These are phyloP conservation scores for Trichoderma harzianum DNA, from an alignment of 2,329 filamentous ascomycete species.

Conservation along the genomic window DNA sequence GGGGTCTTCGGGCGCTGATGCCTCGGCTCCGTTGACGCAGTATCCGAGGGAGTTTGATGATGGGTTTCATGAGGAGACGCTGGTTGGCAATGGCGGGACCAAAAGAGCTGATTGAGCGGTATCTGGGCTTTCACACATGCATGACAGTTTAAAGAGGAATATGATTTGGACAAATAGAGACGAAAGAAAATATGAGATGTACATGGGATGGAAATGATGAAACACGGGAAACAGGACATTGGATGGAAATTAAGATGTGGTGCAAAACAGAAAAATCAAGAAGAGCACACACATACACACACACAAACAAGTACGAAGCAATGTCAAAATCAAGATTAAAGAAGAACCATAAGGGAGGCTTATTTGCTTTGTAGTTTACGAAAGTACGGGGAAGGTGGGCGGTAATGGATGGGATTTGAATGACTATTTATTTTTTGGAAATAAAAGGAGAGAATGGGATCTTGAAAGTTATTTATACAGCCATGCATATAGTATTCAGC, in stretches of 20 bases:
- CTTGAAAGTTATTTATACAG: not conserved
- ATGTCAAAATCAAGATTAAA: not conserved
- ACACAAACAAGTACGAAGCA: not conserved
- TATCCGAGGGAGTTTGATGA: conserved; percentile 14
- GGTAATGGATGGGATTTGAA: not conserved
- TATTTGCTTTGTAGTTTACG: not conserved
- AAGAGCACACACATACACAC: not conserved
- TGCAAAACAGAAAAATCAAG: not conserved
- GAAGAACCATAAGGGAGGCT: not conserved
- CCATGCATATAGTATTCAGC: not conserved
- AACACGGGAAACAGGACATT: not conserved
- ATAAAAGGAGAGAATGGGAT: not conserved
- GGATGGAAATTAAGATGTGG: not conserved
- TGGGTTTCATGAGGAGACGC: conserved; percentile 13
- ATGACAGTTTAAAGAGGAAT: not conserved
- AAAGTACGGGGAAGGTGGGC: too few species aligned
- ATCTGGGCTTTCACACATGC: not conserved
- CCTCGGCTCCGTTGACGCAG: not conserved
- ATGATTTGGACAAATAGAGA: not conserved
- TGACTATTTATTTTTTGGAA: not conserved
- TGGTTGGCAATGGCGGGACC: conserved; percentile 7
- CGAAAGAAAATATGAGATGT: not conserved
- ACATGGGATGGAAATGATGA: not conserved
- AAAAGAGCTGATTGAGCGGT: not conserved
- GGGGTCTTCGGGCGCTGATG: conserved; percentile 16